These are phyloP conservation scores for Podaxis sp. DNA, from an alignment of 768 basidiomycete genomes.

Conservation along the genomic window DNA sequence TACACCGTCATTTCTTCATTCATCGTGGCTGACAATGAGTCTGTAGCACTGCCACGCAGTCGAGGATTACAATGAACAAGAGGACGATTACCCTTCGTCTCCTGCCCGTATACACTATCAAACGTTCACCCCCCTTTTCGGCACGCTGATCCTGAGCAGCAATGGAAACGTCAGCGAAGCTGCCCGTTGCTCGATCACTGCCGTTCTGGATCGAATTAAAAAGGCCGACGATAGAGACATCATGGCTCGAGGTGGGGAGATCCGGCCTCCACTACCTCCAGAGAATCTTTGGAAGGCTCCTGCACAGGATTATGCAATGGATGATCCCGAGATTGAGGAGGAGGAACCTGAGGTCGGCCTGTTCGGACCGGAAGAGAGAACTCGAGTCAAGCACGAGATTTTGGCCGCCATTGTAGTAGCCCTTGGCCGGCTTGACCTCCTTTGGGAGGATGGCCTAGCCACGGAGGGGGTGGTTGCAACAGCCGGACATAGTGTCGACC, in stretches of 20 bases:
- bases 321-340: conserved; percentile 27
- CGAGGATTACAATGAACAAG: conserved; percentile 38
- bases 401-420: conserved; percentile 86
- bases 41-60: conserved; percentile 64
- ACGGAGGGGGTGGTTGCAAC: conserved; percentile 19
- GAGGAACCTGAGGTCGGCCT: conserved; percentile 34
- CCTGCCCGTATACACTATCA: conserved; percentile 65
- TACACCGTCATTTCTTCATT: conserved; percentile 7
- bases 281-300: conserved; percentile 10
- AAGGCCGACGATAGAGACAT: conserved; percentile 48
- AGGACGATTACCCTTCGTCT: conserved; percentile 23
- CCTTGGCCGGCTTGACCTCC: conserved; percentile 61
- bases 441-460: conserved; percentile 27
- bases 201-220: conserved; percentile 68
- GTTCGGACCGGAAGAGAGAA: conserved; percentile 52
- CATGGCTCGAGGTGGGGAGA: background rate
- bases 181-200: conserved; percentile 73
- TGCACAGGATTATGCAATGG: conserved; percentile 9
- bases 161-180: conserved; percentile 70
- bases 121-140: conserved; percentile 89
- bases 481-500: conserved; percentile 7
- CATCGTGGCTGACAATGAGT: conserved; percentile 3
- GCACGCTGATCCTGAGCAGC: conserved; percentile 79
- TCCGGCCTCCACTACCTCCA: conserved; percentile 5
- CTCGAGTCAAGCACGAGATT: conserved; percentile 75